Percentiles rank a stretch among this genome's conserved stretches.
These are phyloP conservation scores for Cruciata laevipes DNA, from an alignment of 257 asterid species.

Conservation along the genomic window DNA sequence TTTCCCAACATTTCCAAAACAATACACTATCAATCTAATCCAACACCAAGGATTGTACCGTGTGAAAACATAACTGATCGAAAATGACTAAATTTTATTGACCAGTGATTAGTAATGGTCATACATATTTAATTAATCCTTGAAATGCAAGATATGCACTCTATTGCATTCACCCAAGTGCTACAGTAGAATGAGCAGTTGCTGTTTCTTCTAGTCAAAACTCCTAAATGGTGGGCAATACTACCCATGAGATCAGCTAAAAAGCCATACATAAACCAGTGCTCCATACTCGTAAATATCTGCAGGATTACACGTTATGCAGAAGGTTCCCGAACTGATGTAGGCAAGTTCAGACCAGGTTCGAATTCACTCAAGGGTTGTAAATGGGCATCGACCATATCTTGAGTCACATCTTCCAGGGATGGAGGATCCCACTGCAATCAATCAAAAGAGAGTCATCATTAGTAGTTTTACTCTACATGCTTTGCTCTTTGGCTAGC, in stretches of 20 bases:
- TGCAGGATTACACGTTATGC: conserved; percentile 26
- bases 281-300: background rate
- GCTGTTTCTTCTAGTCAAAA: conserved; percentile 2
- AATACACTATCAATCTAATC: too few relatives aligned
- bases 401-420: conserved; percentile 66
- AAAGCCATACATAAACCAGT: background rate
- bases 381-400: conserved; percentile 61
- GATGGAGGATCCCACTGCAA: conserved; percentile 71
- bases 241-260: background rate
- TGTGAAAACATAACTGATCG: too few relatives aligned
- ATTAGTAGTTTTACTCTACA: background rate
- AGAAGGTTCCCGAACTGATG: conserved; percentile 77
- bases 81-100: too few relatives aligned
- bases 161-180: background rate
- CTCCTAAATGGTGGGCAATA: background rate
- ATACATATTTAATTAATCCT: too few relatives aligned
- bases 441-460: conserved; percentile 8
- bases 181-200: background rate
- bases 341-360: conserved; percentile 72
- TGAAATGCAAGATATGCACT: background rate
- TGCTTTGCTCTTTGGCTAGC: background rate
- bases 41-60: too few relatives aligned
- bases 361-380: conserved; percentile 57
- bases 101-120: too few relatives aligned
- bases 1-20: too few relatives aligned